phyloP scores from a whole-genome alignment of 371 early-diverging fungal genomes.

The Syncephalastrum sp. region DNA sequence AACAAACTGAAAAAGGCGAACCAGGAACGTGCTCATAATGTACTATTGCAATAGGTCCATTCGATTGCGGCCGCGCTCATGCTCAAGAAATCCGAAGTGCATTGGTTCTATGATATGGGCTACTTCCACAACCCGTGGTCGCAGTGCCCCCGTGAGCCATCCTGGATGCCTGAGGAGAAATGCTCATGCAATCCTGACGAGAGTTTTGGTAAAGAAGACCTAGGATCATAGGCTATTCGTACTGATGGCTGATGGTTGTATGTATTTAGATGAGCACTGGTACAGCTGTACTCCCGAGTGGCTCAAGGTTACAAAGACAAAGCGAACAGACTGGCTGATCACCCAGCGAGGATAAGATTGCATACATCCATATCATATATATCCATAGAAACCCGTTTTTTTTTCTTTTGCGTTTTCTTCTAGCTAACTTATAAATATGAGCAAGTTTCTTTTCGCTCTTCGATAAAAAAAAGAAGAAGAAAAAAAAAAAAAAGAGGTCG shows the following conservation, averaged over 20 bases:
- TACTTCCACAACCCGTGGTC: constrained; percentile 71
- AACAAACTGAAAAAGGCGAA: constrained; percentile 4
- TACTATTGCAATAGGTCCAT: constrained; percentile 55
- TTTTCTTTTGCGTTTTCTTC: no score
- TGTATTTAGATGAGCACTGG: constrained; percentile 14
- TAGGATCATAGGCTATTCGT: constrained; percentile 1
- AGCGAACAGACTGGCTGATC: constrained; percentile 11
- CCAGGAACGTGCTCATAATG: not conserved
- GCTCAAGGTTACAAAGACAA: constrained; percentile 13
- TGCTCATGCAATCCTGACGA: constrained; percentile 57
- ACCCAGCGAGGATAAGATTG: constrained; percentile 5
- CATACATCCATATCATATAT: no score
- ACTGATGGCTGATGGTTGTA: not conserved
- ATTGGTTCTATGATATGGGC: constrained; percentile 88
- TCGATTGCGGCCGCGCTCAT: constrained; percentile 76
- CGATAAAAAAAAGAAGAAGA: no score
- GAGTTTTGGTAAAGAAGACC: constrained; percentile 43
- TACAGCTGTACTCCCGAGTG: constrained; percentile 19
- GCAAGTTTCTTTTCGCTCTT: no score
- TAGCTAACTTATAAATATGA: no score
- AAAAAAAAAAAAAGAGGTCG: no score
- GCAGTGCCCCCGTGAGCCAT: constrained; percentile 68
- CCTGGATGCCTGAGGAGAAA: constrained; percentile 46
- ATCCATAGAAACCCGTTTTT: no score
- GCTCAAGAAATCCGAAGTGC: constrained; percentile 67